Conservation (phyloP, 1,284 basidiomycete genomes). For the Sporisorium sorghi region DNA sequence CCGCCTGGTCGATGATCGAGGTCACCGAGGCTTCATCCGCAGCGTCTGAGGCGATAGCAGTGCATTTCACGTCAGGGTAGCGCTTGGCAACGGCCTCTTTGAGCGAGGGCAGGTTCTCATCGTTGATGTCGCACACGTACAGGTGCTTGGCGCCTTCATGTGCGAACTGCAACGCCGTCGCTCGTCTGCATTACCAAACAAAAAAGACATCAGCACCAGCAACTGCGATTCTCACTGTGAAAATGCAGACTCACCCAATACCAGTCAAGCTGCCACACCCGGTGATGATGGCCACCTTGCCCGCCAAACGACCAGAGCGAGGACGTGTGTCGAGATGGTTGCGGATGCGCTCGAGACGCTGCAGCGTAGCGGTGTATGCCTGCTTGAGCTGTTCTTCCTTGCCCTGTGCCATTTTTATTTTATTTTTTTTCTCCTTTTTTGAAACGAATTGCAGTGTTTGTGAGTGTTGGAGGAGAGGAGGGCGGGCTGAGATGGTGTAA, state of each 20-base stretch:
- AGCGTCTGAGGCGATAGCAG: conserved; percentile 78
- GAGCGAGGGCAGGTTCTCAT: conserved; percentile 79
- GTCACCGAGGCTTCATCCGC: conserved; percentile 81
- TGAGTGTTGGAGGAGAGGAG: neutral
- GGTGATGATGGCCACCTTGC: conserved; percentile 90
- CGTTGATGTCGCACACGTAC: conserved; percentile 83
- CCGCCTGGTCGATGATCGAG: conserved; percentile 77
- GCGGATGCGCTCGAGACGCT: conserved; percentile 77
- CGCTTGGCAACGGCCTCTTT: conserved; percentile 76
- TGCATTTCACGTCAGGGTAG: conserved; percentile 80
- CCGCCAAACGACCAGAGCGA: conserved; percentile 76
- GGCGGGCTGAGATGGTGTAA: too few relatives aligned
- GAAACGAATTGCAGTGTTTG: neutral
- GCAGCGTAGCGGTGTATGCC: conserved; percentile 48
- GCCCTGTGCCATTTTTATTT: conserved; percentile 22
- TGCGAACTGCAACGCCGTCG: conserved; percentile 38
- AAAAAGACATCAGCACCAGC: conserved; percentile 8
- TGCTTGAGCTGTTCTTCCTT: conserved; percentile 40
- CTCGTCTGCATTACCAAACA: conserved; percentile 9
- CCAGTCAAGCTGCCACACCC: conserved; percentile 72
- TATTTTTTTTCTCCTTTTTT: too few relatives aligned
- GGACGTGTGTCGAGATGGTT: conserved; percentile 76
- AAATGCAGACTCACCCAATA: conserved; percentile 52
- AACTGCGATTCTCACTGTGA: neutral
- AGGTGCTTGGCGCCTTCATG: conserved; percentile 81